Percentiles rank a stretch among this genome's conserved stretches.
Evolutionary conservation across 2,329 filamentous ascomycete genomes (phyloP).

Genomic region (Phialemonium atrogriseum): DNA sequence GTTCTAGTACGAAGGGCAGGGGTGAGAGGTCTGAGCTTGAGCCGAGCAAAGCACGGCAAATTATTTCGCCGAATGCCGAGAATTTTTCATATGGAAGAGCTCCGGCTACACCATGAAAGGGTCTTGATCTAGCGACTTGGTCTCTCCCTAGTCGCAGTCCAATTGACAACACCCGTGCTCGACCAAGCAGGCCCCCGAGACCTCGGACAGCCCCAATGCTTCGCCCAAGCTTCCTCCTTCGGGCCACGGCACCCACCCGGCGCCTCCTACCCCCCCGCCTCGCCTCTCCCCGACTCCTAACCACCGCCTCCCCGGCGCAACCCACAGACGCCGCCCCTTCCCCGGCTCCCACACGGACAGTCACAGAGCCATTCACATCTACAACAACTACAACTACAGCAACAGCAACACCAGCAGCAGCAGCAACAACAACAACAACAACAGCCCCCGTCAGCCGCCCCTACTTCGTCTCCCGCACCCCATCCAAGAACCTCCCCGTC

Average conservation of each 20-base stretch:
- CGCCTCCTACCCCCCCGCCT: conserved; percentile 1
- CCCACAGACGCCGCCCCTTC: conserved; percentile 1
- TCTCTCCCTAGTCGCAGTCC: no score
- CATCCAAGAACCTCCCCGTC: conserved; percentile 63
- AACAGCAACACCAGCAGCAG: conserved; percentile 3
- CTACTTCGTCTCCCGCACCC: conserved; percentile 67
- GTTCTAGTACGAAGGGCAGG: neutral
- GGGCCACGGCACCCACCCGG: conserved; percentile 6
- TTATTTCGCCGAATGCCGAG: conserved; percentile 10
- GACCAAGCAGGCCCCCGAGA: no score
- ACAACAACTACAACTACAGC: conserved; percentile 4
- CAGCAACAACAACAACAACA: conserved; percentile 2
- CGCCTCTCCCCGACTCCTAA: neutral
- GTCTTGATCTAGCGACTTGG: neutral
- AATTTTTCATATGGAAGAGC: conserved; percentile 3
- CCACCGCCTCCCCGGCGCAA: conserved; percentile 5
- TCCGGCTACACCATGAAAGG: no score
- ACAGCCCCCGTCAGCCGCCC: conserved; percentile 11
- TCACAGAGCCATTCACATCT: neutral
- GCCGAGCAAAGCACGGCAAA: conserved; percentile 6
- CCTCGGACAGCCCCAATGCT: conserved; percentile 10
- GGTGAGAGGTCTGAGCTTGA: neutral
- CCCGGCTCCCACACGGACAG: neutral
- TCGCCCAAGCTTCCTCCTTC: conserved; percentile 7
- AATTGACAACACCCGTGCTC: no score